Percentiles rank a stretch among this genome's conserved stretches.
These are phyloP conservation scores for Stephanodiscus minutulus DNA, from an alignment of 108 stramenopile species.

Conservation along the genomic window DNA sequence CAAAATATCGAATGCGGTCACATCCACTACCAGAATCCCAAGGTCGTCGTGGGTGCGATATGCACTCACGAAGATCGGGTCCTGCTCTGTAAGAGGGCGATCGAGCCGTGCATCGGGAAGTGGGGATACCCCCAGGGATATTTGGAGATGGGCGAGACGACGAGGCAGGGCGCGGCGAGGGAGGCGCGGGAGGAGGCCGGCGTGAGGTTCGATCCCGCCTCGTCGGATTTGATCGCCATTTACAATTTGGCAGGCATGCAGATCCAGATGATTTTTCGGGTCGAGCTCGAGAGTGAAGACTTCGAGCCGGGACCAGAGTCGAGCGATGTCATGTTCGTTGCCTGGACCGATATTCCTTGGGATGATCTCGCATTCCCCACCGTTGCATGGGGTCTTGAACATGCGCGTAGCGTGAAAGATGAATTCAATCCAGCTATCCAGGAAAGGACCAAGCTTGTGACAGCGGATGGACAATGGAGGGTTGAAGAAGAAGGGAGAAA, in stretches of 20 bases:
- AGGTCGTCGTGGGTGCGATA: conserved; percentile 39
- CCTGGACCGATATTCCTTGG: conserved; percentile 45
- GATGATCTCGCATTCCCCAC: conserved; percentile 49
- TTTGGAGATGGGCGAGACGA: conserved; percentile 45
- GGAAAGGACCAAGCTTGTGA: conserved; percentile 37
- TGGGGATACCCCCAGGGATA: conserved; percentile 55
- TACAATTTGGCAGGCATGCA: conserved; percentile 50
- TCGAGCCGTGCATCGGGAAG: conserved; percentile 49
- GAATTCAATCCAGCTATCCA: conserved; percentile 29
- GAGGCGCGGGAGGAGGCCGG: conserved; percentile 53
- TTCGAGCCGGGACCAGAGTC: conserved; percentile 46
- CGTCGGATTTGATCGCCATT: conserved; percentile 37
- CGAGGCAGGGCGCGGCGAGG: conserved; percentile 46
- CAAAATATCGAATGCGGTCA: conserved; percentile 24
- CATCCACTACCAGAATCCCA: conserved; percentile 40
- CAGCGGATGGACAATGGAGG: conserved; percentile 37
- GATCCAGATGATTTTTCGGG: conserved; percentile 45
- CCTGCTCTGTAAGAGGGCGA: conserved; percentile 43
- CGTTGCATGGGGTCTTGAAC: conserved; percentile 33
- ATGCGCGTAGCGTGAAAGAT: conserved; percentile 35
- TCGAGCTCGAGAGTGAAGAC: conserved; percentile 33
- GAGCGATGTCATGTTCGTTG: conserved; percentile 45
- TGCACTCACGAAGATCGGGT: conserved; percentile 37
- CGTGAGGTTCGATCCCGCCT: conserved; percentile 30
- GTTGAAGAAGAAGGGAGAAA: conserved; percentile 26